phyloP scores from a whole-genome alignment of 352 stramenopile genomes.

The Pythium sp. region DNA sequence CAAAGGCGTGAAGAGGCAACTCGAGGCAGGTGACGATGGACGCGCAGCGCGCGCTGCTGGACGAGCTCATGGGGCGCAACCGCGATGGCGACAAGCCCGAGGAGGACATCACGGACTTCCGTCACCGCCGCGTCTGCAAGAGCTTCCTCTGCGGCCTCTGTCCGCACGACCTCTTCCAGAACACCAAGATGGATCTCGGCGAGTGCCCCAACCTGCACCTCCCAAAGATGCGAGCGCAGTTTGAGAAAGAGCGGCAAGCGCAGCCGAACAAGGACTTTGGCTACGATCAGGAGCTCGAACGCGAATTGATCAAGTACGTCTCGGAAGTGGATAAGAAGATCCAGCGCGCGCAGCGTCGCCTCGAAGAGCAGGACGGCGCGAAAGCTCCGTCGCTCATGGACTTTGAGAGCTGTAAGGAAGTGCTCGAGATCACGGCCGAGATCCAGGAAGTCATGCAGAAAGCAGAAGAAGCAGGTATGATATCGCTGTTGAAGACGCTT shows the following conservation, averaged over 20 bases:
- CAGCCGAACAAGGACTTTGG: slow-evolving; percentile 35
- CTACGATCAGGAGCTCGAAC: slow-evolving; percentile 72
- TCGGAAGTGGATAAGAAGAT: slow-evolving; percentile 86
- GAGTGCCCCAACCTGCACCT: slow-evolving; percentile 70
- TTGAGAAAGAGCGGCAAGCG: slow-evolving; percentile 35
- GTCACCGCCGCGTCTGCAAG: slow-evolving; percentile 76
- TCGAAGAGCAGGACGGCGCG: slow-evolving; percentile 60
- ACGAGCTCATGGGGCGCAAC: slow-evolving; percentile 91
- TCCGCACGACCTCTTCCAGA: slow-evolving; percentile 87
- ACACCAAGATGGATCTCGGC: slow-evolving; percentile 86
- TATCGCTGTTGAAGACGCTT: background rate
- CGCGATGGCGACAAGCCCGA: slow-evolving; percentile 83
- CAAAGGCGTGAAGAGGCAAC: background rate
- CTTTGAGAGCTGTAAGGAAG: slow-evolving; percentile 57
- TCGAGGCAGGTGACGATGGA: slow-evolving; percentile 44
- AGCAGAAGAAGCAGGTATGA: slow-evolving; percentile 46
- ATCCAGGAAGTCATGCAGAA: slow-evolving; percentile 62
- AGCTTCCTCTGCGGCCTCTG: slow-evolving; percentile 79
- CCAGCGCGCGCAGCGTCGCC: slow-evolving; percentile 53
- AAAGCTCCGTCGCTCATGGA: slow-evolving; percentile 45
- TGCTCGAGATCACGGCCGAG: slow-evolving; percentile 68
- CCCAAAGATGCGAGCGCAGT: slow-evolving; percentile 60
- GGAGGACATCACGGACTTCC: slow-evolving; percentile 76
- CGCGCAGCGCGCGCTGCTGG: slow-evolving; percentile 80
- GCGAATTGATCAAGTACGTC: slow-evolving; percentile 58